These are phyloP conservation scores for Tarenaya hassleriana DNA, from an alignment of 345 rosid species.

Conservation along the genomic window DNA sequence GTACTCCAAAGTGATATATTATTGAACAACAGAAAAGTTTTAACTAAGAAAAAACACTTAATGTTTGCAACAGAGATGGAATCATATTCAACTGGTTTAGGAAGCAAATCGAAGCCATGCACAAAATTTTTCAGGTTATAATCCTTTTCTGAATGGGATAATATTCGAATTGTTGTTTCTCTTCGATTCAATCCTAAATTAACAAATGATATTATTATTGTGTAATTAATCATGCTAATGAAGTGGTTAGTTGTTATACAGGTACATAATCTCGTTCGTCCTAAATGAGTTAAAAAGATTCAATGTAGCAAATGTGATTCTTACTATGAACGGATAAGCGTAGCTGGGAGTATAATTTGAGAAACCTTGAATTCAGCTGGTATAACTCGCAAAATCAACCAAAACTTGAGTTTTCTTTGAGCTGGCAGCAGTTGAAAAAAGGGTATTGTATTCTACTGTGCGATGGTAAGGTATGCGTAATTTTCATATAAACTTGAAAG, in stretches of 20 bases:
- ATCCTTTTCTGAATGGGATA: conserved; percentile 52
- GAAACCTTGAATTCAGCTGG: conserved; percentile 4
- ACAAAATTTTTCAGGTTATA: conserved; percentile 99
- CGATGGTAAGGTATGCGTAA: conserved; percentile 14
- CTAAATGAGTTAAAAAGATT: not conserved
- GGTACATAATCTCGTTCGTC: conserved; percentile 15
- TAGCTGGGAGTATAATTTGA: conserved; percentile 12
- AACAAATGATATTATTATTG: conserved; percentile 15
- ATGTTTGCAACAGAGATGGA: conserved; percentile 89
- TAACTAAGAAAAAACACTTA: conserved; percentile 8
- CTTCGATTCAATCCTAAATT: not conserved
- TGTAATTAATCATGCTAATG: conserved; percentile 15
- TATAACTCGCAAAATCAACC: conserved; percentile 9
- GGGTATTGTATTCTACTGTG: conserved; percentile 2
- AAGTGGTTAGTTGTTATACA: conserved; percentile 25
- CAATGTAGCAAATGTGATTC: not conserved
- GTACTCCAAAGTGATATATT: not conserved
- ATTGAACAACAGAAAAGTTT: too few species aligned
- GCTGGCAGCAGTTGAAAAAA: conserved; percentile 8
- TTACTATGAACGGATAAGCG: conserved; percentile 4
- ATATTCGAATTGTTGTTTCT: conserved; percentile 24
- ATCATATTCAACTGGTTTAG: conserved; percentile 87
- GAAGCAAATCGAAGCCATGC: conserved; percentile 99
- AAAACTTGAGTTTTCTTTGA: conserved; percentile 15
- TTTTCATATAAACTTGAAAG: not conserved